These are phyloP conservation scores for Ceratocystis variospora DNA, from an alignment of 2,329 filamentous ascomycete species.

Conservation along the genomic window DNA sequence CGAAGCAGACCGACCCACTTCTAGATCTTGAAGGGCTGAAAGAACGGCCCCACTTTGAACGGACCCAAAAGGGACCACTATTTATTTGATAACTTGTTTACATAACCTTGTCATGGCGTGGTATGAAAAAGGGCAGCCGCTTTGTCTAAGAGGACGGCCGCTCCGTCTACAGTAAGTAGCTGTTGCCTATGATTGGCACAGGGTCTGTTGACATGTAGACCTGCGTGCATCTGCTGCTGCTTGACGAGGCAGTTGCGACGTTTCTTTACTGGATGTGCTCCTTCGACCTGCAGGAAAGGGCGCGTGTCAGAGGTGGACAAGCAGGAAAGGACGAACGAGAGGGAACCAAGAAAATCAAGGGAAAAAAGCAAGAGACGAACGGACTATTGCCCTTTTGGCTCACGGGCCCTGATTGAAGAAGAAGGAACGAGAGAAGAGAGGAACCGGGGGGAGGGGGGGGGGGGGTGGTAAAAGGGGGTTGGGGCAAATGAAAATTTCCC, in stretches of 20 bases:
- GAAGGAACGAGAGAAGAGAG: slow-evolving; percentile 10
- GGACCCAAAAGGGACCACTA: background rate
- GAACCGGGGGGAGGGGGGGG: slow-evolving; percentile 12
- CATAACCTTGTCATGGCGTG: too few species aligned
- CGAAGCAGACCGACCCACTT: background rate
- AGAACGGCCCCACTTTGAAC: background rate
- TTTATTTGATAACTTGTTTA: too few species aligned
- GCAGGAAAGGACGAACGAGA: background rate
- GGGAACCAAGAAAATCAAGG: background rate
- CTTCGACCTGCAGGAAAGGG: background rate
- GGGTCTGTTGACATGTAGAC: too few species aligned
- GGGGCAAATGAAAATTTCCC: slow-evolving; percentile 37
- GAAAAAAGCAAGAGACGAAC: background rate
- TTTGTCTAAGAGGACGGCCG: too few species aligned
- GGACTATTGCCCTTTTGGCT: slow-evolving; percentile 1
- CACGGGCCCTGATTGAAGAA: slow-evolving; percentile 10
- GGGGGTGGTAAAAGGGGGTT: slow-evolving; percentile 3
- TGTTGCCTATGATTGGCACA: too few species aligned
- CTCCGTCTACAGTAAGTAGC: too few species aligned
- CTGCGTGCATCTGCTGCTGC: too few species aligned
- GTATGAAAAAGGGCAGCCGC: too few species aligned
- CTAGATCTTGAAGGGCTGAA: background rate
- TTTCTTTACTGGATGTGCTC: background rate
- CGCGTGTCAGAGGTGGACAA: background rate
- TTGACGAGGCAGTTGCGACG: background rate